These are phyloP conservation scores for Phaseolus lunatus DNA, from an alignment of 306 rosid species.

Conservation along the genomic window DNA sequence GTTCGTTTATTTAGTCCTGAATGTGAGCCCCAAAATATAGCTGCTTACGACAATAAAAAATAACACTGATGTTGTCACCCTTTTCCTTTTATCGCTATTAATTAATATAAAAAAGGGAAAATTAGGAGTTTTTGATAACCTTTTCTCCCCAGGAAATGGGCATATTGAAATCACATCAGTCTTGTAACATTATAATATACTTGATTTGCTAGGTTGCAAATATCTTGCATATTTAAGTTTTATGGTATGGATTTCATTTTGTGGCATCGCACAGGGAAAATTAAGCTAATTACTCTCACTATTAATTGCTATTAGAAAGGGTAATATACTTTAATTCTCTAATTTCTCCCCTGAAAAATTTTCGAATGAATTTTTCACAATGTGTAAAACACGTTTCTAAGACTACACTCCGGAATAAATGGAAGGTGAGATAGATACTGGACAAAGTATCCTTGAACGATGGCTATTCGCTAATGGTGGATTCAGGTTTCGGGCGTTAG, in stretches of 20 bases:
- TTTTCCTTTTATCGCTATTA: background rate
- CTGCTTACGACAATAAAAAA: constrained; percentile 81
- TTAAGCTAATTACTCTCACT: constrained; percentile 7
- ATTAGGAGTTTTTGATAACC: background rate
- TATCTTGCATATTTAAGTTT: constrained; percentile 22
- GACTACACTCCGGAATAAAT: too few species aligned
- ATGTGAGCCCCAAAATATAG: constrained; percentile 97
- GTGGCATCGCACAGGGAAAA: constrained; percentile 11
- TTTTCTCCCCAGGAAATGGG: background rate
- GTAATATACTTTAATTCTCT: background rate
- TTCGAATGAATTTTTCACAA: too few species aligned
- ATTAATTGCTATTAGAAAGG: background rate
- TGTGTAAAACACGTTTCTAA: too few species aligned
- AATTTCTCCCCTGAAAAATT: background rate
- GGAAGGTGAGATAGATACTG: too few species aligned
- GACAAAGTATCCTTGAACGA: too few species aligned
- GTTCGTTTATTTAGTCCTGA: constrained; percentile 90
- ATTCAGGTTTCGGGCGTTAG: background rate
- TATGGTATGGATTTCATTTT: background rate
- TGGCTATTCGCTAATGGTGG: background rate
- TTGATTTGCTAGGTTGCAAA: background rate
- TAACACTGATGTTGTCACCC: constrained; percentile 32
- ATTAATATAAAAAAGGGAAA: background rate
- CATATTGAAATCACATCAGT: constrained; percentile 16
- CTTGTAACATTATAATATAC: constrained; percentile 7